phyloP scores from a whole-genome alignment of 306 rosid genomes.

The Alnus glutinosa region DNA sequence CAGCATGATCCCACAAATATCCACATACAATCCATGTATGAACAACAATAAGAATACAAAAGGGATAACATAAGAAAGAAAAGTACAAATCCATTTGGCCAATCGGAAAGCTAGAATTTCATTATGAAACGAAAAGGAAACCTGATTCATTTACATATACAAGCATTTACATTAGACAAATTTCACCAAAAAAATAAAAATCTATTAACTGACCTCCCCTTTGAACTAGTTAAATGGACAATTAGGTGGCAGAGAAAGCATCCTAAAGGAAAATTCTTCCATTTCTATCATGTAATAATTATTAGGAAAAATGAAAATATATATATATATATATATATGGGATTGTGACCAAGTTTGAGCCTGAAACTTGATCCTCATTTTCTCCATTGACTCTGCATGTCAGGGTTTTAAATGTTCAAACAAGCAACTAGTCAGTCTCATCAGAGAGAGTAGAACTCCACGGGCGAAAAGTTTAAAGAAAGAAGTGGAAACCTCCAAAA shows the following conservation, averaged over 20 bases:
- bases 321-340: slow-evolving; percentile 29
- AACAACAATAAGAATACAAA: background rate
- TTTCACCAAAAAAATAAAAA: slow-evolving; percentile 23
- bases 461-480: slow-evolving; percentile 25
- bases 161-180: slow-evolving; percentile 44
- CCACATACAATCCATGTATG: background rate
- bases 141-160: slow-evolving; percentile 43
- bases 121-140: slow-evolving; percentile 26
- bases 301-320: slow-evolving; percentile 23
- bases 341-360: slow-evolving; percentile 20
- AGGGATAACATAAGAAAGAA: background rate
- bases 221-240: slow-evolving; percentile 33
- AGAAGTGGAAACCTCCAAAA: slow-evolving; percentile 26
- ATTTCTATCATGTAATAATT: slow-evolving; percentile 22
- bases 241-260: slow-evolving; percentile 27
- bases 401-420: slow-evolving; percentile 20
- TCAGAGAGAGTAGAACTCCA: slow-evolving; percentile 22
- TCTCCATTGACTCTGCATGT: slow-evolving; percentile 4
- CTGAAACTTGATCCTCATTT: slow-evolving; percentile 6
- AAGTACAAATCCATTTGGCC: slow-evolving; percentile 1
- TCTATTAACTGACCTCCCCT: slow-evolving; percentile 41
- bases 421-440: slow-evolving; percentile 23
- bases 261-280: slow-evolving; percentile 28
- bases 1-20: no score
- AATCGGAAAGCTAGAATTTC: slow-evolving; percentile 31